Percentiles rank a stretch among this genome's conserved stretches.
Evolutionary conservation across 805 yeast species (phyloP).

Genomic region (Zygosaccharomyces lentus): DNA sequence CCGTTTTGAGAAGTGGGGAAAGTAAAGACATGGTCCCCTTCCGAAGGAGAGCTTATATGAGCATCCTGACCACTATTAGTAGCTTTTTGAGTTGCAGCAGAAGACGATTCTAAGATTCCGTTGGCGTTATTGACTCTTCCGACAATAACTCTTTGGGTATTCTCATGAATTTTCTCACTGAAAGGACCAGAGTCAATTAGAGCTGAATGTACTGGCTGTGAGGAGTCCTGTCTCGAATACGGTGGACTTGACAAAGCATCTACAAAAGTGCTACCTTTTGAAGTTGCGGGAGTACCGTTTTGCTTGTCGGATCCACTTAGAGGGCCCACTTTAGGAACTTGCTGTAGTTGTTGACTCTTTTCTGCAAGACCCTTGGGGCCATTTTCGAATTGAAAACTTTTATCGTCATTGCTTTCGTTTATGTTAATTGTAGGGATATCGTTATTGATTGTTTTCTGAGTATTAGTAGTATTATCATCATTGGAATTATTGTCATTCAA

Average conservation of each 20-base stretch:
- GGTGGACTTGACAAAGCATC: background rate
- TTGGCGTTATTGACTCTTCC: slow-evolving; percentile 20
- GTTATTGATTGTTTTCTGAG: slow-evolving; percentile 4
- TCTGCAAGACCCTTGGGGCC: background rate
- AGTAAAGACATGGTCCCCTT: background rate
- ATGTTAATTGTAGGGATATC: slow-evolving; percentile 3
- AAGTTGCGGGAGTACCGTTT: background rate
- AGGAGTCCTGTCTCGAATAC: slow-evolving; percentile 8
- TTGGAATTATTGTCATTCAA: slow-evolving; percentile 14
- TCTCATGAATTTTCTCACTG: slow-evolving; percentile 31
- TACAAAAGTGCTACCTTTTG: background rate
- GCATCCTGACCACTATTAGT: background rate
- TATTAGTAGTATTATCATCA: slow-evolving; percentile 10
- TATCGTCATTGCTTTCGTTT: slow-evolving; percentile 6
- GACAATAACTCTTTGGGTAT: slow-evolving; percentile 27
- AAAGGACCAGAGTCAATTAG: slow-evolving; percentile 27
- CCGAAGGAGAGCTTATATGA: background rate
- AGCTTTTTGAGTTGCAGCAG: background rate
- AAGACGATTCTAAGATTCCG: slow-evolving; percentile 1
- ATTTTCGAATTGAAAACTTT: slow-evolving; percentile 1
- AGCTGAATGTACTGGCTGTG: slow-evolving; percentile 23
- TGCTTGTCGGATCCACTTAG: background rate
- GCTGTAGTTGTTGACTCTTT: background rate
- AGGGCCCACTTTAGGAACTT: background rate
- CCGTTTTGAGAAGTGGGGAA: background rate